These are phyloP conservation scores for Leccinum pellstonianum DNA, from an alignment of 768 basidiomycete species.

Conservation along the genomic window DNA sequence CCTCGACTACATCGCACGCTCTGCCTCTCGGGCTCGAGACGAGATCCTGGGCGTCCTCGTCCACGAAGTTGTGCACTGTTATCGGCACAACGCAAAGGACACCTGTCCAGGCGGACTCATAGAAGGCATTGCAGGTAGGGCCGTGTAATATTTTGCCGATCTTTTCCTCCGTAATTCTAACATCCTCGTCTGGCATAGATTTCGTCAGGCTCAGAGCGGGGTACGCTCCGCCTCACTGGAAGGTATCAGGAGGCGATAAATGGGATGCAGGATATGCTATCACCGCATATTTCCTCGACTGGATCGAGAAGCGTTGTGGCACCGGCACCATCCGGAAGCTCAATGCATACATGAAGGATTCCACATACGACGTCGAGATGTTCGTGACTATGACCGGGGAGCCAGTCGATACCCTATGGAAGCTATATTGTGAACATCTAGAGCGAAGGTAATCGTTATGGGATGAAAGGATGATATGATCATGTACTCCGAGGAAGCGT, in stretches of 20 bases:
- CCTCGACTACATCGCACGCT: conserved; percentile 56
- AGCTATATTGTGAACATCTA: conserved; percentile 47
- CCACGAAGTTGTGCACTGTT: conserved; percentile 81
- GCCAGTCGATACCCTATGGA: conserved; percentile 58
- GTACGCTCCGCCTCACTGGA: conserved; percentile 72
- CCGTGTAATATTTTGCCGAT: neutral
- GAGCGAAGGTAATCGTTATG: conserved; percentile 8
- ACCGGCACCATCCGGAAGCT: conserved; percentile 55
- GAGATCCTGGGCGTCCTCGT: conserved; percentile 72
- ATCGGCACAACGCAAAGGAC: conserved; percentile 61
- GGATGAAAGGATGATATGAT: neutral
- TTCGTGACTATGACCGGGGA: conserved; percentile 55
- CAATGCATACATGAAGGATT: conserved; percentile 52
- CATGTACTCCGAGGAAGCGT: conserved; percentile 1
- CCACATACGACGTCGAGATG: conserved; percentile 47
- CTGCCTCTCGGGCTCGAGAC: conserved; percentile 41
- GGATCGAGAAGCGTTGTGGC: conserved; percentile 55
- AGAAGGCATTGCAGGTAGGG: conserved; percentile 75
- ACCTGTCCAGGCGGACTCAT: conserved; percentile 69
- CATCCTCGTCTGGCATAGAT: conserved; percentile 41
- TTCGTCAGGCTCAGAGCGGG: conserved; percentile 65
- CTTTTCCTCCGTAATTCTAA: neutral
- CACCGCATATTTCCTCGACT: conserved; percentile 75
- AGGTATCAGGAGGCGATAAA: conserved; percentile 39
- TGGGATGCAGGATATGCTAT: conserved; percentile 80